These are phyloP conservation scores for Colletotrichum somersetense DNA, from an alignment of 2,329 filamentous ascomycete species.

Conservation along the genomic window DNA sequence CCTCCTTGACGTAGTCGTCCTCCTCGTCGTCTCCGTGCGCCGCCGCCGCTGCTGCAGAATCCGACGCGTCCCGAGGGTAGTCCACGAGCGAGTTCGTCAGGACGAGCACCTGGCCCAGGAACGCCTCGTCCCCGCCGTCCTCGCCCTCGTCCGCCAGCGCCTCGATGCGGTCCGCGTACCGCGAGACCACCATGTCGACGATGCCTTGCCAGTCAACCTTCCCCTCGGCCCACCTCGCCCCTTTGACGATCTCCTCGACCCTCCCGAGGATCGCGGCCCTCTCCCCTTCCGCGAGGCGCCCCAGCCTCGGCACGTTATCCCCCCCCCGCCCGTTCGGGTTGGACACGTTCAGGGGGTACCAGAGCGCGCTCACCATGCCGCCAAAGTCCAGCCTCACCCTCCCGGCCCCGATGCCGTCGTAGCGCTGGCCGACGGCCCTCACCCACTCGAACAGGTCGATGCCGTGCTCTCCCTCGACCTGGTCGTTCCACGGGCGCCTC, in stretches of 20 bases:
- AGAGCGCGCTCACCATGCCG: conserved; percentile 64
- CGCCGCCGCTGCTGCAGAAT: conserved; percentile 1
- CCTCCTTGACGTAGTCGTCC: conserved; percentile 50
- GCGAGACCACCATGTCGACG: conserved; percentile 73
- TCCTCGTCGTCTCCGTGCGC: conserved; percentile 20
- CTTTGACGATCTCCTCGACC: conserved; percentile 58
- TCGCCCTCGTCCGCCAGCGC: conserved; percentile 28
- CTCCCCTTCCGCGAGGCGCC: conserved; percentile 47
- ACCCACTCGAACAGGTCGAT: conserved; percentile 56
- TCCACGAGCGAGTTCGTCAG: conserved; percentile 60
- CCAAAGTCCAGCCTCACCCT: conserved; percentile 62
- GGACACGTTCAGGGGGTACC: conserved; percentile 64
- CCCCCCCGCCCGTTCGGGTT: conserved; percentile 52
- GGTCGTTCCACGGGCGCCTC: conserved; percentile 46
- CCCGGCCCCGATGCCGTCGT: conserved; percentile 58
- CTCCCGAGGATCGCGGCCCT: conserved; percentile 56
- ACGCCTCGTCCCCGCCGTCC: conserved; percentile 46
- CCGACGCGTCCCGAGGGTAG: conserved; percentile 47
- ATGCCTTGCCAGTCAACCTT: conserved; percentile 74
- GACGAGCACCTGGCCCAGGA: conserved; percentile 54
- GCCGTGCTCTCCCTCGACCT: conserved; percentile 39
- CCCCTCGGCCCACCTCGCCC: conserved; percentile 44
- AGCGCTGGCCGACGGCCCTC: conserved; percentile 58
- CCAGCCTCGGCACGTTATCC: conserved; percentile 49
- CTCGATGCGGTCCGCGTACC: conserved; percentile 69